Conservation (phyloP, 768 basidiomycete species). For the Cystofilobasidium capitatum region DNA sequence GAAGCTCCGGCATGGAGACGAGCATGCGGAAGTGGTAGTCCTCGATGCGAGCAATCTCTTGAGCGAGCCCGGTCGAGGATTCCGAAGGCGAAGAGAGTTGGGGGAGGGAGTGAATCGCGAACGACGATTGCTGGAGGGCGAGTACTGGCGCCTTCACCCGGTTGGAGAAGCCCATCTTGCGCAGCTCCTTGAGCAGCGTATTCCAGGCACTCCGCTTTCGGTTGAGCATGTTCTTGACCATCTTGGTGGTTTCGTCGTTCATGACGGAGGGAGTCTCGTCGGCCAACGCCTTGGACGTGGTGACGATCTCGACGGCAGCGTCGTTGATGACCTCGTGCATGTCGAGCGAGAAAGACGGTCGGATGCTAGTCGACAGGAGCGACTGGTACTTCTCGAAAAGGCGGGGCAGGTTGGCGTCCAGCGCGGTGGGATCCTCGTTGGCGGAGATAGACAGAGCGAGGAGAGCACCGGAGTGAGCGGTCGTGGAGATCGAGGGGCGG, state of each 20-base stretch:
- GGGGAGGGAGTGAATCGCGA: constrained; percentile 30
- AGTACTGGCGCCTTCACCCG: constrained; percentile 64
- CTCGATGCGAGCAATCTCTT: constrained; percentile 20
- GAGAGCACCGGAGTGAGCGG: not conserved
- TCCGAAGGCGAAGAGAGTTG: constrained; percentile 17
- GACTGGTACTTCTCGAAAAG: constrained; percentile 34
- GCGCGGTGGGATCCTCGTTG: constrained; percentile 17
- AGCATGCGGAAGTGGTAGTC: constrained; percentile 46
- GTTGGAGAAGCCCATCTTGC: constrained; percentile 61
- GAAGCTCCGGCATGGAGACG: constrained; percentile 56
- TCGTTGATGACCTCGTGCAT: constrained; percentile 45
- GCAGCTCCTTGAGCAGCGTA: constrained; percentile 80
- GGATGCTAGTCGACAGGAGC: constrained; percentile 3
- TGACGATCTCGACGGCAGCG: constrained; percentile 51
- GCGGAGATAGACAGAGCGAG: not conserved
- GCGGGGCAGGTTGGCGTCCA: constrained; percentile 44
- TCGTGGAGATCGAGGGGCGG: not conserved
- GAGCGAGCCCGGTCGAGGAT: constrained; percentile 48
- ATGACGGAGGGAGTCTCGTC: constrained; percentile 43
- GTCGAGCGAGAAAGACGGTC: constrained; percentile 30
- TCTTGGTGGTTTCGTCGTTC: constrained; percentile 47
- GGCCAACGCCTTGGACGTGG: constrained; percentile 38
- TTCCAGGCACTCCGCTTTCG: constrained; percentile 85
- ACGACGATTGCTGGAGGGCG: constrained; percentile 38
- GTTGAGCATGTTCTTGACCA: constrained; percentile 57